These are phyloP conservation scores for Lodderomyces beijingensis DNA, from an alignment of 1,139 yeast genomes.

Conservation along the genomic window DNA sequence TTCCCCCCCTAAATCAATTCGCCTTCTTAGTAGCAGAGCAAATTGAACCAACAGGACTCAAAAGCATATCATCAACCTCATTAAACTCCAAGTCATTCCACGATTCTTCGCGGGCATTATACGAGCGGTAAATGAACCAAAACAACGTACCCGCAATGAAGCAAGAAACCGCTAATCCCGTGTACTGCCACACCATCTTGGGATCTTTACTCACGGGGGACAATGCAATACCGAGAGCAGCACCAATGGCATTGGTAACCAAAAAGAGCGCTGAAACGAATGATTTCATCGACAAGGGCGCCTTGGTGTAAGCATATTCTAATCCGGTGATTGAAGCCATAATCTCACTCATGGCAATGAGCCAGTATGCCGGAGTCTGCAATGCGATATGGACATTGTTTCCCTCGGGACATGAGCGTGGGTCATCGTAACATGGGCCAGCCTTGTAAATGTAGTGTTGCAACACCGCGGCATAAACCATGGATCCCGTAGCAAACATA, in stretches of 20 bases:
- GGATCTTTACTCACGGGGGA: slow-evolving; percentile 66
- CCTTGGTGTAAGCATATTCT: slow-evolving; percentile 68
- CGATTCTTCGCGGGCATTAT: slow-evolving; percentile 57
- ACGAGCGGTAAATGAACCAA: slow-evolving; percentile 57
- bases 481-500: slow-evolving; percentile 62
- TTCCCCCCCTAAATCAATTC: too few relatives aligned
- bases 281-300: slow-evolving; percentile 62
- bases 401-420: slow-evolving; percentile 46
- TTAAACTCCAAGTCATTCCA: slow-evolving; percentile 51
- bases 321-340: slow-evolving; percentile 64
- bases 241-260: slow-evolving; percentile 61
- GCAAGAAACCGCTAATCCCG: slow-evolving; percentile 58
- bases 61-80: slow-evolving; percentile 14
- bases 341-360: slow-evolving; percentile 61
- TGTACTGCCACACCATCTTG: slow-evolving; percentile 62
- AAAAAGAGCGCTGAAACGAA: slow-evolving; percentile 61
- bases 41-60: slow-evolving; percentile 23
- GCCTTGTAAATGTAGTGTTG: slow-evolving; percentile 69
- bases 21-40: slow-evolving; percentile 13
- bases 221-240: slow-evolving; percentile 70
- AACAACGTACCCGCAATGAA: slow-evolving; percentile 56
- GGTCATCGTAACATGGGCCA: slow-evolving; percentile 73
- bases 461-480: slow-evolving; percentile 77
- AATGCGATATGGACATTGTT: slow-evolving; percentile 52
- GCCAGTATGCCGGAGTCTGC: slow-evolving; percentile 60